A percentile compares a stretch with the other conserved stretches of the same genome.
These are phyloP conservation scores for Penicillium goetzii DNA, from an alignment of 495 filamentous ascomycete species.

Conservation along the genomic window DNA sequence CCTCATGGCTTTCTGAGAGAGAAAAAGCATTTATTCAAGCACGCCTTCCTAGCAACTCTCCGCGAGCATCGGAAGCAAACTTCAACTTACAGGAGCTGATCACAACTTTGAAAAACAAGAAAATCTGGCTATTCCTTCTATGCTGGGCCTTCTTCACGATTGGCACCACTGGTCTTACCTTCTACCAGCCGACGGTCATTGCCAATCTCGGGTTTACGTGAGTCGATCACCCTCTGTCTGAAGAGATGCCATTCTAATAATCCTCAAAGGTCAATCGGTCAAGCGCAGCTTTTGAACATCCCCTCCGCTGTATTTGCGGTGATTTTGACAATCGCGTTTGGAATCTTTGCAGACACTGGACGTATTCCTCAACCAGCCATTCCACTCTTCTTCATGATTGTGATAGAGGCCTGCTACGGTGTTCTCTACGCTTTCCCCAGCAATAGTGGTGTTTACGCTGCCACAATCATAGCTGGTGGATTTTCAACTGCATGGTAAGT, in stretches of 20 bases:
- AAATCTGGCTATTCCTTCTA: not conserved
- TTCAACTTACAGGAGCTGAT: not conserved
- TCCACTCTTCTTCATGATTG: not conserved
- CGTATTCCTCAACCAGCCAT: not conserved
- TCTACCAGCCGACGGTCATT: not conserved
- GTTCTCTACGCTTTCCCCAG: not conserved
- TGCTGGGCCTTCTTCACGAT: constrained; percentile 1
- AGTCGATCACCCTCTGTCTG: not conserved
- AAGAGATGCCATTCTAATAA: not conserved
- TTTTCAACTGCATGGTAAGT: not conserved
- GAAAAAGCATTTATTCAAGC: not conserved
- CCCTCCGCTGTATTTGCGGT: not conserved
- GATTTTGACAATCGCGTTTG: not conserved
- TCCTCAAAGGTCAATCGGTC: not conserved
- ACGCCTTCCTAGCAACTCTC: not conserved
- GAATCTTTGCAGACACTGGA: not conserved
- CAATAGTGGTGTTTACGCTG: not conserved
- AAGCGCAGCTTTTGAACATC: not conserved
- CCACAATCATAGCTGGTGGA: not conserved
- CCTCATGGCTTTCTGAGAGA: not conserved
- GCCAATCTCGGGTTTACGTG: constrained; percentile 1
- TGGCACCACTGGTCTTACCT: not conserved
- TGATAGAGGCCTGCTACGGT: not conserved
- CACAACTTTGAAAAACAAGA: constrained; percentile 1
- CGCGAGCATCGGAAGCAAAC: constrained; percentile 2